Percentiles rank a stretch among this genome's conserved stretches.
Evolutionary conservation across 345 rosid species (phyloP).

Genomic region (Pugionium cornutum): DNA sequence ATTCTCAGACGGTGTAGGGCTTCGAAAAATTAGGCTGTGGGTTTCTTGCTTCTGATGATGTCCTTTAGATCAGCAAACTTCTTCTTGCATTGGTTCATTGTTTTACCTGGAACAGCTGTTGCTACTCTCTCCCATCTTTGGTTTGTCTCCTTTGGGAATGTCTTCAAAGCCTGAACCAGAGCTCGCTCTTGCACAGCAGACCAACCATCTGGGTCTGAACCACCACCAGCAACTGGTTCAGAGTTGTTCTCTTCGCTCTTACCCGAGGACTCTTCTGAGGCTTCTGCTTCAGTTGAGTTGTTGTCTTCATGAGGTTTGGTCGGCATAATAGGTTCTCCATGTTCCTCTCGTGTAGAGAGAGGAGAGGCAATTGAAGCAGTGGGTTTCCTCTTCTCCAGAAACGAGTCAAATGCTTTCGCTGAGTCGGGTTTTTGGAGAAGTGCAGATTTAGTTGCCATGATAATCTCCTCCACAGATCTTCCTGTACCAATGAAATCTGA

Average conservation of each 20-base stretch:
- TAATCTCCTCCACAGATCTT: conserved; percentile 86
- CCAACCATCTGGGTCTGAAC: conserved; percentile 76
- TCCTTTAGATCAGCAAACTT: conserved; percentile 72
- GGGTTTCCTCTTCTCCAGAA: conserved; percentile 90
- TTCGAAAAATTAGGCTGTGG: conserved; percentile 16
- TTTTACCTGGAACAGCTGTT: conserved; percentile 91
- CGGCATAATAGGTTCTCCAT: conserved; percentile 33
- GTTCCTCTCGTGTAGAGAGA: conserved; percentile 78
- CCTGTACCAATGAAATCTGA: conserved; percentile 87
- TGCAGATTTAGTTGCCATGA: conserved; percentile 85
- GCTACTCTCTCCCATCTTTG: conserved; percentile 97
- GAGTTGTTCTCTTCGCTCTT: conserved; percentile 20
- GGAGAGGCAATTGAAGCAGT: conserved; percentile 67
- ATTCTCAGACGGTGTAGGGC: conserved; percentile 19
- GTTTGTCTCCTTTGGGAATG: conserved; percentile 80
- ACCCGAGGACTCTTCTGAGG: conserved; percentile 6
- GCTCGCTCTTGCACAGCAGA: conserved; percentile 88
- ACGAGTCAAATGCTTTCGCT: conserved; percentile 82
- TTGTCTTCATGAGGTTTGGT: conserved; percentile 22
- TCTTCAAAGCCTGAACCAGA: conserved; percentile 86
- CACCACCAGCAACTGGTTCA: conserved; percentile 36
- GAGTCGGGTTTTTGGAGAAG: conserved; percentile 92
- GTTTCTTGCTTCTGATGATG: conserved; percentile 71
- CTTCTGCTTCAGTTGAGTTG: conserved; percentile 20
- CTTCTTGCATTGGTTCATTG: conserved; percentile 88